Conservation (phyloP, 2,329 filamentous ascomycete genomes). For the Pseudogymnoascus sp. region DNA sequence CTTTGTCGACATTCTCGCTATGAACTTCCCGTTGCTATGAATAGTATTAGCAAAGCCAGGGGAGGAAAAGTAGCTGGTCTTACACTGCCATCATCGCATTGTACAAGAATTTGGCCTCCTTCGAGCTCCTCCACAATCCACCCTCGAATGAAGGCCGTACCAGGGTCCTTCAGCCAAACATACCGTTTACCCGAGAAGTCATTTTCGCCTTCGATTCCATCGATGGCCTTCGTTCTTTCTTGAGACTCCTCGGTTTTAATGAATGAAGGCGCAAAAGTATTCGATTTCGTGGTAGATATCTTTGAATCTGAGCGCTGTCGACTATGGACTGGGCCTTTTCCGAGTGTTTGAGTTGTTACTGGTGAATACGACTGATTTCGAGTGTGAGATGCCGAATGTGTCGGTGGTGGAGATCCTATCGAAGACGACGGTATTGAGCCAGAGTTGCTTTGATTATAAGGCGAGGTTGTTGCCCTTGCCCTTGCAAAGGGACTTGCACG, state of each 20-base stretch:
- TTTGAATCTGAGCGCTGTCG: conserved; percentile 56
- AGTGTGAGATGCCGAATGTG: conserved; percentile 42
- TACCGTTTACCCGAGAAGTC: conserved; percentile 98
- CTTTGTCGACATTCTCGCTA: conserved; percentile 86
- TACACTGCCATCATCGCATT: conserved; percentile 88
- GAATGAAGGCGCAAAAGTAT: conserved; percentile 92
- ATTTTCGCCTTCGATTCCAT: conserved; percentile 89
- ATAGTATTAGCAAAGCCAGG: conserved; percentile 15
- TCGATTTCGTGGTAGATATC: conserved; percentile 57
- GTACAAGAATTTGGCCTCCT: conserved; percentile 66
- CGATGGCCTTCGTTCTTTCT: conserved; percentile 45
- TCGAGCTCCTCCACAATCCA: conserved; percentile 80
- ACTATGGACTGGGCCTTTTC: conserved; percentile 20
- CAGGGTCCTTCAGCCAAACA: conserved; percentile 88
- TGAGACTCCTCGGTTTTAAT: conserved; percentile 81
- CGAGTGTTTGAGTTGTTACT: conserved; percentile 37
- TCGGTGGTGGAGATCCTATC: conserved; percentile 30
- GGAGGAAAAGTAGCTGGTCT: conserved; percentile 30
- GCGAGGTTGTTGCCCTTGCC: conserved; percentile 60
- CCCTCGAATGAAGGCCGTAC: conserved; percentile 83
- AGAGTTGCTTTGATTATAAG: conserved; percentile 48
- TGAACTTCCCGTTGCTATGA: conserved; percentile 80
- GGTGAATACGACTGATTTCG: conserved; percentile 64
- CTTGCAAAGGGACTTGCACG: conserved; percentile 76
- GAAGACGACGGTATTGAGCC: conserved; percentile 65